Percentiles rank a stretch among this genome's conserved stretches.
Evolutionary conservation across 2,329 filamentous ascomycete genomes (phyloP).

Genomic region (Cercospora citrullina): DNA sequence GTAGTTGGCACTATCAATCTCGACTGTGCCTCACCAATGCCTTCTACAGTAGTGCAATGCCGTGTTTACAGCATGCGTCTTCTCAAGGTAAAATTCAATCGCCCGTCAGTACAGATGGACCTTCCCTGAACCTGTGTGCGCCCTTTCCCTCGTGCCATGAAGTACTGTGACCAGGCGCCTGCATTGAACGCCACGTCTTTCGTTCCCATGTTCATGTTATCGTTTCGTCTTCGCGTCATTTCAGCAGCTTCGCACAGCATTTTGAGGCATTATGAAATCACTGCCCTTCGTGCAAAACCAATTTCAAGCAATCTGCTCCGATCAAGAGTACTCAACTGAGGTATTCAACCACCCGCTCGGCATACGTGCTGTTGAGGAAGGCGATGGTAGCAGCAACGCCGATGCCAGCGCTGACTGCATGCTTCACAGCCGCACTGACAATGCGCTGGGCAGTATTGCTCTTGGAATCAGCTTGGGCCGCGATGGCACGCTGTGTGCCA

Average conservation of each 20-base stretch:
- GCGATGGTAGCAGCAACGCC: constrained; percentile 31
- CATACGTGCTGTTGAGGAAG: constrained; percentile 33
- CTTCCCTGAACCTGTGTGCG: neutral
- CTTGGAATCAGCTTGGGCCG: constrained; percentile 2
- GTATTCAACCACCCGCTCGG: constrained; percentile 30
- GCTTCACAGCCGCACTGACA: constrained; percentile 20
- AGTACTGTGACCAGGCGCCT: neutral
- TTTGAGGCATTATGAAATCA: neutral
- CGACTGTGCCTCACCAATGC: neutral
- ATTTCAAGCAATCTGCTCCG: neutral
- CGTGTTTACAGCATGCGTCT: neutral
- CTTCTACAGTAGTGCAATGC: neutral
- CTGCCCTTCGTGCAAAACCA: neutral
- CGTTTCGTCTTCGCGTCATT: neutral
- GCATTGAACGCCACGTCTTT: neutral
- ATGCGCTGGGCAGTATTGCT: constrained; percentile 14
- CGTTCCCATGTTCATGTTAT: neutral
- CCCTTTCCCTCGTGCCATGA: neutral
- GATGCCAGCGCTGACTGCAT: constrained; percentile 26
- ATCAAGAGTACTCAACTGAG: constrained; percentile 17
- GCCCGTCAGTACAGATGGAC: neutral
- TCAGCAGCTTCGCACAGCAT: neutral
- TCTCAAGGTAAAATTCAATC: neutral
- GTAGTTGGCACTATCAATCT: neutral
- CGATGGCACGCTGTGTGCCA: constrained; percentile 10